Conservation (phyloP, 192 early-diverging fungal genomes). For the Coemansia sp. region DNA sequence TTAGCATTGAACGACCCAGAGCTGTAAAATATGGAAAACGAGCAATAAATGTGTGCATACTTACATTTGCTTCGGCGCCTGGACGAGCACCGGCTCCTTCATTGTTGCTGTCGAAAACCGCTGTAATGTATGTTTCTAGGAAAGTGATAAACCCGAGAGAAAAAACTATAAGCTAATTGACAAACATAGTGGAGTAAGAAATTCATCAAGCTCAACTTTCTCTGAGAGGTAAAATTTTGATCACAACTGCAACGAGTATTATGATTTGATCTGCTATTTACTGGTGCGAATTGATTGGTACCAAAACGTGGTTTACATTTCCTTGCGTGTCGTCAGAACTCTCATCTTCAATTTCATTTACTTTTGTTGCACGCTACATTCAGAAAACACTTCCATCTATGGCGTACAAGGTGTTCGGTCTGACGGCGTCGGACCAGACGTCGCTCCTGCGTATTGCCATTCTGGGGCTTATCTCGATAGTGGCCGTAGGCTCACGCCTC, state of each 20-base stretch:
- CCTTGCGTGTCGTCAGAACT: too few relatives aligned
- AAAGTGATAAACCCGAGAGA: not conserved
- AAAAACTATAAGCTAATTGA: constrained; percentile 1
- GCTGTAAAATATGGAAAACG: too few relatives aligned
- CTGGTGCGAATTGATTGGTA: too few relatives aligned
- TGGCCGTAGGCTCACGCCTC: constrained; percentile 87
- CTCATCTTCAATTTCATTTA: too few relatives aligned
- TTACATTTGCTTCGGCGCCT: constrained; percentile 75
- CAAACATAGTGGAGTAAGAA: not conserved
- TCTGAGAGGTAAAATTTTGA: too few relatives aligned
- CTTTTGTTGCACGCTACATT: too few relatives aligned
- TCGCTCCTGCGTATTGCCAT: constrained; percentile 81
- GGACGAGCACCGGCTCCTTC: constrained; percentile 76
- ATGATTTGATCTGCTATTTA: too few relatives aligned
- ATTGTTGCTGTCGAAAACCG: constrained; percentile 38
- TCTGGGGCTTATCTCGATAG: constrained; percentile 80
- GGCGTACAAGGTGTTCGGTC: constrained; percentile 45
- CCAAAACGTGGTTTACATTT: too few relatives aligned
- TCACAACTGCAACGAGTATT: too few relatives aligned
- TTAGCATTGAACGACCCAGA: too few relatives aligned
- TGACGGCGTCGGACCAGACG: constrained; percentile 46
- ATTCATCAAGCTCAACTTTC: not conserved
- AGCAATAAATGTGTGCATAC: constrained; percentile 2
- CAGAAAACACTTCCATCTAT: not conserved
- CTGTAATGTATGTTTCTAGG: not conserved